Conservation (phyloP, 306 rosid species). For the Oemleria cerasiformis region DNA sequence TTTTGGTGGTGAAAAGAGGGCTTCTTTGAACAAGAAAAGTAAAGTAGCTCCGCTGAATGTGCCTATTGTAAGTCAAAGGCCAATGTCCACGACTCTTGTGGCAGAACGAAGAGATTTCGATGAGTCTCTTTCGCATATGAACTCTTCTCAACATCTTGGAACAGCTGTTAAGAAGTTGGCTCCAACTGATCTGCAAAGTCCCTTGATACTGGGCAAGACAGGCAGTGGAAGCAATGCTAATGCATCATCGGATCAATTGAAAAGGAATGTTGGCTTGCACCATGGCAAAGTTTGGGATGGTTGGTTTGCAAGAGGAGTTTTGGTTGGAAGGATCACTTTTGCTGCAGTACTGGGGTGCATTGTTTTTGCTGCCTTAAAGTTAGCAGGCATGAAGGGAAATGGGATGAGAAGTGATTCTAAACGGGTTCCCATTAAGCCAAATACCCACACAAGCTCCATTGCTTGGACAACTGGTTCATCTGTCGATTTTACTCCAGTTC, state of each 20-base stretch:
- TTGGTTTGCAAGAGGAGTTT: constrained; percentile 36
- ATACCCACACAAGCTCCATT: constrained; percentile 27
- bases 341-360: constrained; percentile 66
- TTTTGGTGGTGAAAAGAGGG: constrained; percentile 65
- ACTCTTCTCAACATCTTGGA: constrained; percentile 64
- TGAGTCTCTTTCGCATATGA: constrained; percentile 53
- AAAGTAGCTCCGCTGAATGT: constrained; percentile 41
- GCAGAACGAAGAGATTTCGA: constrained; percentile 60
- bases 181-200: constrained; percentile 66
- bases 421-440: constrained; percentile 36
- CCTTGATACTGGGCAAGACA: constrained; percentile 55
- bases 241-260: constrained; percentile 61
- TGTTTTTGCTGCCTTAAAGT: constrained; percentile 58
- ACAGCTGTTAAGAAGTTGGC: constrained; percentile 79
- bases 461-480: constrained; percentile 48
- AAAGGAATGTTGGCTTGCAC: constrained; percentile 66
- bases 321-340: constrained; percentile 47
- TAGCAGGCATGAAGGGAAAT: constrained; percentile 47
- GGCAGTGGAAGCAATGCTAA: constrained; percentile 34
- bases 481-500: constrained; percentile 40
- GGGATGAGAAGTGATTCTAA: constrained; percentile 44
- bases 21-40: constrained; percentile 49
- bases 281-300: constrained; percentile 51
- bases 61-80: constrained; percentile 57
- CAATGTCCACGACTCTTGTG: constrained; percentile 51